Evolutionary conservation across 768 basidiomycete species (phyloP).

Genomic region (Pilatotrama ljubarskyi): DNA sequence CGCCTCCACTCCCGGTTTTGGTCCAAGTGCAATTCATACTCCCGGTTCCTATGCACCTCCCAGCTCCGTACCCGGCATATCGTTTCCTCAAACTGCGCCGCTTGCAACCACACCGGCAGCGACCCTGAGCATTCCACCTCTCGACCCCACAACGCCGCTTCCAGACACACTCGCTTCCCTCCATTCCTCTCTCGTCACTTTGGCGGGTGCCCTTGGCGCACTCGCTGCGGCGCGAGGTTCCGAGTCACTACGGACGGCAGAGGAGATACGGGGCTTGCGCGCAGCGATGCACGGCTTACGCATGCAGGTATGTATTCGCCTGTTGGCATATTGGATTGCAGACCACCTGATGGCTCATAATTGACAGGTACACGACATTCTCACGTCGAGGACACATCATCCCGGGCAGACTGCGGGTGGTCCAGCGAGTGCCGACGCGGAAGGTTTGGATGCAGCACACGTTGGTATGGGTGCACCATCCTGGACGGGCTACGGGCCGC

Average conservation of each 20-base stretch:
- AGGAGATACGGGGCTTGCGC: slow-evolving; percentile 70
- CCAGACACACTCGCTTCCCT: slow-evolving; percentile 61
- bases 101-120: slow-evolving; percentile 19
- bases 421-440: background rate
- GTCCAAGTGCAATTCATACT: background rate
- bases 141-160: slow-evolving; percentile 61
- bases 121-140: slow-evolving; percentile 50
- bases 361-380: slow-evolving; percentile 22
- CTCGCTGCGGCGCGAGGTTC: slow-evolving; percentile 59
- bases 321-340: background rate
- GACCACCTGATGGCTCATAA: background rate
- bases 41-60: background rate
- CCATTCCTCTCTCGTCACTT: slow-evolving; percentile 57
- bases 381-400: slow-evolving; percentile 15
- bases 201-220: slow-evolving; percentile 62
- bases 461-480: slow-evolving; percentile 6
- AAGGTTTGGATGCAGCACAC: background rate
- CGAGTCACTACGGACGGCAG: slow-evolving; percentile 69
- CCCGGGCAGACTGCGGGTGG: background rate
- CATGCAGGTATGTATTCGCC: slow-evolving; percentile 60
- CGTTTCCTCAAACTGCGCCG: background rate
- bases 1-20: background rate
- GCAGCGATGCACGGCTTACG: slow-evolving; percentile 73
- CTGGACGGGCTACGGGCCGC: slow-evolving; percentile 18
- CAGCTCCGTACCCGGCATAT: background rate